A percentile compares a stretch with the other conserved stretches of the same genome.
Conservation (phyloP, 1,284 basidiomycete species). For the Puccinia hordei region DNA sequence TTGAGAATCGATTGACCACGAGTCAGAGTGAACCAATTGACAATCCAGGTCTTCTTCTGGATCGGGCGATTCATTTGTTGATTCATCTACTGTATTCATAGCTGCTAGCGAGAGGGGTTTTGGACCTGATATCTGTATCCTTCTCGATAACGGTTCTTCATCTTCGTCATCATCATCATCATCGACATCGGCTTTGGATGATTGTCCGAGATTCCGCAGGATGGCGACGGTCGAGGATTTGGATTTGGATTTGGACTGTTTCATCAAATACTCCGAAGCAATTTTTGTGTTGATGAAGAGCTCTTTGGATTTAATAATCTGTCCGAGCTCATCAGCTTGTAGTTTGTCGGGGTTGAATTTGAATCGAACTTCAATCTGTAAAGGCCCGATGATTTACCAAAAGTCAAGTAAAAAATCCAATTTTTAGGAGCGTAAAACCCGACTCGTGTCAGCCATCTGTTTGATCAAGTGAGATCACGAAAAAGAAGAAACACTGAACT, state of each 20-base stretch:
- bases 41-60: not conserved
- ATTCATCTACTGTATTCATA: not conserved
- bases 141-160: slow-evolving; percentile 23
- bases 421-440: not conserved
- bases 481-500: slow-evolving; percentile 4
- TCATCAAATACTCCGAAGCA: not conserved
- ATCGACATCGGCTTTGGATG: not conserved
- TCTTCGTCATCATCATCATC: slow-evolving; percentile 23
- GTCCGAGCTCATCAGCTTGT: slow-evolving; percentile 16
- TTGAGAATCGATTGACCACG: slow-evolving; percentile 16
- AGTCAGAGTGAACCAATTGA: not conserved
- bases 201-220: not conserved
- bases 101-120: not conserved
- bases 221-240: not conserved
- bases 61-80: not conserved
- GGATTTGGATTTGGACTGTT: not conserved
- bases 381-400: not conserved
- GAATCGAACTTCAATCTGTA: slow-evolving; percentile 23
- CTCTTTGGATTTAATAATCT: slow-evolving; percentile 24
- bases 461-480: not conserved
- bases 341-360: slow-evolving; percentile 16
- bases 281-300: slow-evolving; percentile 10
- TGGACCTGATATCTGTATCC: not conserved
- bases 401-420: not conserved
- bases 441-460: not conserved